These are phyloP conservation scores for Boletus albobrunnescens DNA, from an alignment of 1,284 basidiomycete species.

Conservation along the genomic window DNA sequence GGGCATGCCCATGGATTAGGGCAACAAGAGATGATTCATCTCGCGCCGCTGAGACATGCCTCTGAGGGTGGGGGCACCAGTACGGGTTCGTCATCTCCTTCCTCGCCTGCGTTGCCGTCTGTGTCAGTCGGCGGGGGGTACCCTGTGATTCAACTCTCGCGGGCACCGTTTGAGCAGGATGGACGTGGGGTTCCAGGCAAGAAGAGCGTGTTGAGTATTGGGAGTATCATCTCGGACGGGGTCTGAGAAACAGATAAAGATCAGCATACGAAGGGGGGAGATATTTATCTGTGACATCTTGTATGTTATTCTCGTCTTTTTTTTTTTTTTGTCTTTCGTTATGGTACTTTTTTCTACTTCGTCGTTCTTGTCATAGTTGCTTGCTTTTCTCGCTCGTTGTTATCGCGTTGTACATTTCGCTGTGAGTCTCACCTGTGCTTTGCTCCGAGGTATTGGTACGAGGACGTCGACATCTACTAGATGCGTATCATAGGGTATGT, in stretches of 20 bases:
- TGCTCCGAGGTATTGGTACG: no score
- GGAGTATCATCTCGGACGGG: conserved; percentile 60
- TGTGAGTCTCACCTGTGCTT: no score
- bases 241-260: conserved; percentile 12
- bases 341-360: no score
- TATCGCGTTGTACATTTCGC: no score
- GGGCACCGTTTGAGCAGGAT: conserved; percentile 30
- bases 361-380: no score
- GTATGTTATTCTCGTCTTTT: no score
- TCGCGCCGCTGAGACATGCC: conserved; percentile 47
- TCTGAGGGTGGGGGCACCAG: conserved; percentile 8
- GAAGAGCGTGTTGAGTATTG: conserved; percentile 68
- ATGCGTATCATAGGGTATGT: no score
- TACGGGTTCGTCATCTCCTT: conserved; percentile 21
- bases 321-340: no score
- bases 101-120: conserved; percentile 27
- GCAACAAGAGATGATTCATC: conserved; percentile 47
- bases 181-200: conserved; percentile 38
- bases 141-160: conserved; percentile 33
- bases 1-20: conserved; percentile 18
- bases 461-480: no score
- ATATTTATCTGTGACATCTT: no score
- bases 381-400: no score
- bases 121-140: conserved; percentile 29
- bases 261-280: no score